These are phyloP conservation scores for Globisporangium canariense DNA, from an alignment of 352 stramenopile genomes.

Conservation along the genomic window DNA sequence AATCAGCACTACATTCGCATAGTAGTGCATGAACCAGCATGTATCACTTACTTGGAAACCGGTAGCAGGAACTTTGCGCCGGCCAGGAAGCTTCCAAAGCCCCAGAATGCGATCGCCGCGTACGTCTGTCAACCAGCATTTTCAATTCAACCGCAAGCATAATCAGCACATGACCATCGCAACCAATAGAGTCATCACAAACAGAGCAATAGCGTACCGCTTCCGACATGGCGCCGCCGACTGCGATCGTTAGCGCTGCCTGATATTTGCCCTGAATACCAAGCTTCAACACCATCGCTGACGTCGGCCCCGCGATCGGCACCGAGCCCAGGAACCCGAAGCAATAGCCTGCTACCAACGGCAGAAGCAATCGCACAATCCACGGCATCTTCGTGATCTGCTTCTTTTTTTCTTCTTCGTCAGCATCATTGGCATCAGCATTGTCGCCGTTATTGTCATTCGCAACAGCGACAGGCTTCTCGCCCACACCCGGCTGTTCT, in stretches of 20 bases:
- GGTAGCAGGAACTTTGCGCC: constrained; percentile 80
- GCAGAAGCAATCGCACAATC: constrained; percentile 60
- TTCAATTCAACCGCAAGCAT: constrained; percentile 5
- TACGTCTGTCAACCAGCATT: constrained; percentile 52
- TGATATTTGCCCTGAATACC: constrained; percentile 86
- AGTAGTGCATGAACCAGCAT: background rate
- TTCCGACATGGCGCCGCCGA: constrained; percentile 82
- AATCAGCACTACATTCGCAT: constrained; percentile 1
- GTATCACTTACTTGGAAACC: constrained; percentile 70
- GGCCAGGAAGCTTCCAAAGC: constrained; percentile 85
- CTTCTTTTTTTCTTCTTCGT: background rate
- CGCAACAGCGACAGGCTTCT: background rate
- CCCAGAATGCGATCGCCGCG: constrained; percentile 86
- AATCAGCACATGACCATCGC: constrained; percentile 1
- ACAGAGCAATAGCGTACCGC: constrained; percentile 34
- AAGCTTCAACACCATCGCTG: constrained; percentile 85
- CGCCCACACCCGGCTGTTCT: background rate
- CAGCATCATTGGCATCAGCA: constrained; percentile 7
- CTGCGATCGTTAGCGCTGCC: constrained; percentile 70
- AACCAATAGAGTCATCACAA: background rate
- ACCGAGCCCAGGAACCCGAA: constrained; percentile 87
- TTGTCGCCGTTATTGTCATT: constrained; percentile 17
- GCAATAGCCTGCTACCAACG: constrained; percentile 72
- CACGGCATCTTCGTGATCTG: constrained; percentile 30
- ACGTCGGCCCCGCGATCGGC: constrained; percentile 78